Conservation (phyloP, 345 rosid genomes). For the Linum usitatissimum region DNA sequence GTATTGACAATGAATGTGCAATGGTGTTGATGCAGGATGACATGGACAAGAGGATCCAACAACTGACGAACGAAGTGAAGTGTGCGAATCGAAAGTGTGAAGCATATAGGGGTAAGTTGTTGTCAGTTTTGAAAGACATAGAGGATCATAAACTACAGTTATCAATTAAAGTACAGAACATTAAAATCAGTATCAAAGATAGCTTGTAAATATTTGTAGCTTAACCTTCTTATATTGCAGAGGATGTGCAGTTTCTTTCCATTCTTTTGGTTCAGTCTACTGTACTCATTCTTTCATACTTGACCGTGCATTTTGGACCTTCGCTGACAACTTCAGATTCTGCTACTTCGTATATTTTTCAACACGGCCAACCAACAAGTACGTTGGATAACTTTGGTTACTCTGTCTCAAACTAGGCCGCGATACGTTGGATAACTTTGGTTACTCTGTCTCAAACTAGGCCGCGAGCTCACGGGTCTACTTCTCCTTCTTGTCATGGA, state of each 20-base stretch:
- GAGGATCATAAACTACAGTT: conserved; percentile 40
- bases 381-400: conserved; percentile 49
- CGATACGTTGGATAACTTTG: conserved; percentile 57
- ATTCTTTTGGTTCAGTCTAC: background rate
- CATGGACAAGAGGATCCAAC: conserved; percentile 33
- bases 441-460: conserved; percentile 49
- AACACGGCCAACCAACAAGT: conserved; percentile 45
- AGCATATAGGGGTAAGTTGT: conserved; percentile 40
- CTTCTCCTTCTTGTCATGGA: conserved; percentile 54
- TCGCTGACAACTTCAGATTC: conserved; percentile 66
- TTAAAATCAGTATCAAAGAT: conserved; percentile 15
- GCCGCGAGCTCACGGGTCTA: conserved; percentile 43
- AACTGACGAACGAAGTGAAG: conserved; percentile 33
- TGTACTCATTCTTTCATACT: conserved; percentile 52
- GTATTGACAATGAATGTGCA: background rate
- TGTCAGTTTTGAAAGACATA: conserved; percentile 40
- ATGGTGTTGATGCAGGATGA: conserved; percentile 27
- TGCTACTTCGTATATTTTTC: conserved; percentile 74
- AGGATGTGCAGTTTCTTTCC: background rate
- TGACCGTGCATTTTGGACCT: conserved; percentile 75
- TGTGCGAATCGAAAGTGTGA: conserved; percentile 34
- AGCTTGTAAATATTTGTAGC: background rate
- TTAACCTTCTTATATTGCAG: background rate
- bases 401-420: conserved; percentile 47
- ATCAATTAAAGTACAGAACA: conserved; percentile 16